Evolutionary conservation across 176 grass and related monocot species (phyloP).

Genomic region (Phyllostachys edulis): DNA sequence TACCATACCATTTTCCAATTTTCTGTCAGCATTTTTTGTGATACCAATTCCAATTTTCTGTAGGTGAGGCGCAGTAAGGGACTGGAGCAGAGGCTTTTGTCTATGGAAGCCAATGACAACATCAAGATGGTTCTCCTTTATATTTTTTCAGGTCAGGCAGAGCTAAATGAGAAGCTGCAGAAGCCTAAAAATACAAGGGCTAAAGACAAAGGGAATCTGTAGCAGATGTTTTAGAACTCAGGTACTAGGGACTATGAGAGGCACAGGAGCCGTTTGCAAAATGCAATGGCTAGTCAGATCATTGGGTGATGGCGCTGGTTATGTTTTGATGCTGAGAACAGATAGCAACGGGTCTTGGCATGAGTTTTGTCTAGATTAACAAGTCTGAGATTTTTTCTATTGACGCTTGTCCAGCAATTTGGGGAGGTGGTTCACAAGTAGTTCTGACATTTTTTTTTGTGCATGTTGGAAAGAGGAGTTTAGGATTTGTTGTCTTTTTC

Average conservation of each 20-base stretch:
- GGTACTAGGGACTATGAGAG: background rate
- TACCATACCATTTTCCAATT: too few species aligned
- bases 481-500: slow-evolving; percentile 26
- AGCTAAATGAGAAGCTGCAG: slow-evolving; percentile 21
- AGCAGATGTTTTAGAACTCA: slow-evolving; percentile 26
- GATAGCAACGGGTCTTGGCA: slow-evolving; percentile 40
- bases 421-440: slow-evolving; percentile 43
- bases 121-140: slow-evolving; percentile 39
- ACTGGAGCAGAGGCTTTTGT: slow-evolving; percentile 49
- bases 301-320: background rate
- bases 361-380: slow-evolving; percentile 48
- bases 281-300: slow-evolving; percentile 31
- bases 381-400: slow-evolving; percentile 26
- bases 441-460: slow-evolving; percentile 56
- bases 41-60: slow-evolving; percentile 25
- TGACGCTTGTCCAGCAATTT: slow-evolving; percentile 36
- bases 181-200: background rate
- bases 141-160: slow-evolving; percentile 22
- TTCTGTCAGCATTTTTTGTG: background rate
- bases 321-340: slow-evolving; percentile 29
- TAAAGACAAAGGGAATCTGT: background rate
- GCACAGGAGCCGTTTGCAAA: slow-evolving; percentile 15
- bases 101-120: slow-evolving; percentile 37
- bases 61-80: slow-evolving; percentile 41
- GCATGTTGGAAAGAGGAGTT: slow-evolving; percentile 43